Conservation (phyloP, 2,329 filamentous ascomycete species). For the Colletotrichum scovillei region DNA sequence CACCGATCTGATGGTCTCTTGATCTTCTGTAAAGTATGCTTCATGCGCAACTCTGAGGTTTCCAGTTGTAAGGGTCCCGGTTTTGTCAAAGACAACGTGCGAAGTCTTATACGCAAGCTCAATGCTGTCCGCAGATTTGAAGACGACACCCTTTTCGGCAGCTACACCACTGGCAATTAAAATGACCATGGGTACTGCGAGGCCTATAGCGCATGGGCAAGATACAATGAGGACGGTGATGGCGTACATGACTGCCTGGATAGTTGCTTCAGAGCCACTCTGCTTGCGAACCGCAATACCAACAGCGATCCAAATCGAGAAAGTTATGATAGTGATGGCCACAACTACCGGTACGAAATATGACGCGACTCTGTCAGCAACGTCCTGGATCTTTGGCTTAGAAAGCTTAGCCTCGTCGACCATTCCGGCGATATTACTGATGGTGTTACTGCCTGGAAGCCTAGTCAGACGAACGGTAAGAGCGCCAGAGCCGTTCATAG, state of each 20-base stretch:
- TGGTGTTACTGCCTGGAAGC: slow-evolving; percentile 77
- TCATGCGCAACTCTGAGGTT: slow-evolving; percentile 57
- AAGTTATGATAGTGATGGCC: slow-evolving; percentile 66
- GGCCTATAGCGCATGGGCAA: slow-evolving; percentile 82
- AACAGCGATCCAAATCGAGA: slow-evolving; percentile 74
- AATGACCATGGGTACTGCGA: slow-evolving; percentile 82
- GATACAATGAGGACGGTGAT: slow-evolving; percentile 81
- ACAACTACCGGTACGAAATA: slow-evolving; percentile 78
- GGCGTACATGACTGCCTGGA: slow-evolving; percentile 75
- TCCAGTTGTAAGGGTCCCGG: slow-evolving; percentile 77
- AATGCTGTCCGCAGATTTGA: slow-evolving; percentile 74
- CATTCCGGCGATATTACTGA: slow-evolving; percentile 75
- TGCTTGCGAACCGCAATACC: slow-evolving; percentile 55
- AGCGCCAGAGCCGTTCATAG: slow-evolving; percentile 73
- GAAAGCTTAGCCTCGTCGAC: slow-evolving; percentile 77
- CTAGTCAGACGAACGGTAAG: slow-evolving; percentile 69
- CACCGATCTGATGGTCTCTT: slow-evolving; percentile 1
- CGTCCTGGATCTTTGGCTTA: slow-evolving; percentile 75
- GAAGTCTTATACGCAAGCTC: slow-evolving; percentile 71
- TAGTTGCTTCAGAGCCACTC: slow-evolving; percentile 60
- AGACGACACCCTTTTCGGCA: slow-evolving; percentile 73
- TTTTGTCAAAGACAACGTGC: slow-evolving; percentile 84
- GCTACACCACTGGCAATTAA: slow-evolving; percentile 77
- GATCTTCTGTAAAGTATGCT: slow-evolving; percentile 40
- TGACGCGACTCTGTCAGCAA: slow-evolving; percentile 75